Conservation (phyloP, 352 stramenopile genomes). For the Globisporangium rhizosaccharum region DNA sequence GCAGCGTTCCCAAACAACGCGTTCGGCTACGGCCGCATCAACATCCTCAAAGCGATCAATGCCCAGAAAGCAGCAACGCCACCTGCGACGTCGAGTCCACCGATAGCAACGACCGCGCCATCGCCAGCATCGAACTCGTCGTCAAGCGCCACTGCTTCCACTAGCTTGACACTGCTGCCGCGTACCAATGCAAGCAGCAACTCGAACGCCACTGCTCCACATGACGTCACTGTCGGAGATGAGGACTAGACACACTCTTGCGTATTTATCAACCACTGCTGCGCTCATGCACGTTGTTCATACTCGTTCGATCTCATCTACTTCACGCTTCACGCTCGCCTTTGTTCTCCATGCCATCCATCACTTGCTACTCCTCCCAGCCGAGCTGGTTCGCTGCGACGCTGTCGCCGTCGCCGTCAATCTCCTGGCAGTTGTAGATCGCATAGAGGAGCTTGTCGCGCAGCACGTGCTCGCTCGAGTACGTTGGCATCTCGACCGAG, state of each 20-base stretch:
- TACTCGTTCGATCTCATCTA: neutral
- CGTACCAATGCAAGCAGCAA: neutral
- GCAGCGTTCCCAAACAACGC: conserved; percentile 48
- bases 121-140: neutral
- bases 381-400: conserved; percentile 76
- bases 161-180: neutral
- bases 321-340: neutral
- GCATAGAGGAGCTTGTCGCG: conserved; percentile 84
- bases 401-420: conserved; percentile 84
- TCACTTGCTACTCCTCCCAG: conserved; percentile 57
- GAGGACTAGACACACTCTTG: neutral
- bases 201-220: neutral
- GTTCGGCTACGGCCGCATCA: conserved; percentile 45
- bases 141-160: neutral
- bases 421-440: conserved; percentile 93
- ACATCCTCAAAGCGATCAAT: conserved; percentile 29
- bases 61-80: conserved; percentile 10
- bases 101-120: neutral
- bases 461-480: conserved; percentile 81
- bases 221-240: neutral
- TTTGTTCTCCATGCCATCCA: neutral
- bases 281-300: neutral
- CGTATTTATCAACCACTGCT: too few relatives aligned
- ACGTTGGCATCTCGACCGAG: conserved; percentile 92
- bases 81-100: neutral